These are phyloP conservation scores for Trichoderma sp. DNA, from an alignment of 2,329 filamentous ascomycete species.

Conservation along the genomic window DNA sequence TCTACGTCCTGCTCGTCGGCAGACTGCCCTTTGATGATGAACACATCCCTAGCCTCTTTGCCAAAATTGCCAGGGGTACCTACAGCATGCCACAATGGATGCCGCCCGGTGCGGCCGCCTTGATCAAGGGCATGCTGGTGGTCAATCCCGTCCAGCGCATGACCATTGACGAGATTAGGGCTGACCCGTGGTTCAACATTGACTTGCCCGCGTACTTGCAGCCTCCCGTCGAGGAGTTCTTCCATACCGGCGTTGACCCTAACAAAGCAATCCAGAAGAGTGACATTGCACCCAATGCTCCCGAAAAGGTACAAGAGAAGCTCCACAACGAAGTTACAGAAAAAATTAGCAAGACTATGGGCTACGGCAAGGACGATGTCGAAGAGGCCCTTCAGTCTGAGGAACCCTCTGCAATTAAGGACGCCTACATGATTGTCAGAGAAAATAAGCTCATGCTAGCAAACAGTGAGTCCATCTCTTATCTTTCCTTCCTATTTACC, in stretches of 20 bases:
- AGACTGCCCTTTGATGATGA: slow-evolving; percentile 95
- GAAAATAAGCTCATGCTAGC: slow-evolving; percentile 97
- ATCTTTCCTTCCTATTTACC: slow-evolving; percentile 9
- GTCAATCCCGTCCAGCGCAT: slow-evolving; percentile 93
- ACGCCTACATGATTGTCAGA: slow-evolving; percentile 95
- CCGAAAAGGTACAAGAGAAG: slow-evolving; percentile 77
- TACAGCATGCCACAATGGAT: slow-evolving; percentile 93
- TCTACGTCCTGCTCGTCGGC: slow-evolving; percentile 78
- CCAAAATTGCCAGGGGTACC: slow-evolving; percentile 92
- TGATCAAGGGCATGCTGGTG: slow-evolving; percentile 92
- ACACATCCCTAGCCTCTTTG: slow-evolving; percentile 94
- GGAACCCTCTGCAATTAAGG: slow-evolving; percentile 96
- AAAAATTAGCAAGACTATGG: slow-evolving; percentile 97
- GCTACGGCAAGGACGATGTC: slow-evolving; percentile 91
- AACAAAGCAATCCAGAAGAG: slow-evolving; percentile 85
- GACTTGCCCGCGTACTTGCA: slow-evolving; percentile 84
- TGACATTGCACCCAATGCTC: slow-evolving; percentile 75
- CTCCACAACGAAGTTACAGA: slow-evolving; percentile 89
- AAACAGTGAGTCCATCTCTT: slow-evolving; percentile 64
- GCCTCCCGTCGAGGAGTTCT: slow-evolving; percentile 84
- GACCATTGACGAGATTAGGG: slow-evolving; percentile 87
- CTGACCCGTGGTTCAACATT: slow-evolving; percentile 90
- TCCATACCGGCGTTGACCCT: slow-evolving; percentile 89
- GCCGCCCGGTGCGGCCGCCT: slow-evolving; percentile 71
- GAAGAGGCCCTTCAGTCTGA: slow-evolving; percentile 88